Evolutionary conservation across 305 asterid genomes (phyloP).

Genomic region (Fraxinus dipetala): DNA sequence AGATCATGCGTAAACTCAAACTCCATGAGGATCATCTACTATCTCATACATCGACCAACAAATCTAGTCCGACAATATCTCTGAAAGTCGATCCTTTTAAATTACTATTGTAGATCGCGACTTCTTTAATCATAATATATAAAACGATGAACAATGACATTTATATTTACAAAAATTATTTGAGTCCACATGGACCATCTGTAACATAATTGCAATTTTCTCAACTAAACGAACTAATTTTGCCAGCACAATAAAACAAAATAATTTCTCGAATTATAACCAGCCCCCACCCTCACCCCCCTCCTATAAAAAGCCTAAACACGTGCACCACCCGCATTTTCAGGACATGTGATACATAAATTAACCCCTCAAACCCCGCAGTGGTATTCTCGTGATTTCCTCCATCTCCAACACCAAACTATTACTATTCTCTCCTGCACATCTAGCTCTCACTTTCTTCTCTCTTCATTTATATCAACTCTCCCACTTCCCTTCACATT

Average conservation of each 20-base stretch:
- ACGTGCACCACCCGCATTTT: conserved; percentile 60
- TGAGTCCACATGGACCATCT: background rate
- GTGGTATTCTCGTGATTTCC: conserved; percentile 45
- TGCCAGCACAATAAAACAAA: background rate
- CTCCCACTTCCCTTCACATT: conserved; percentile 13
- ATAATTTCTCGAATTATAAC: conserved; percentile 13
- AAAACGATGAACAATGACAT: too few species aligned
- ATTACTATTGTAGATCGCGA: too few species aligned
- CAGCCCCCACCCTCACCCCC: conserved; percentile 5
- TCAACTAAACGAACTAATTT: background rate
- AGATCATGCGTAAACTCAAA: background rate
- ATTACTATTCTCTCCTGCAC: conserved; percentile 14
- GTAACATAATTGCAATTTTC: background rate
- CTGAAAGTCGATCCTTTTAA: background rate
- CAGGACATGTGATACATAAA: conserved; percentile 29
- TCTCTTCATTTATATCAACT: conserved; percentile 2
- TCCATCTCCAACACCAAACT: conserved; percentile 25
- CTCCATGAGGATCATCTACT: background rate
- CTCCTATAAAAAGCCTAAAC: conserved; percentile 46
- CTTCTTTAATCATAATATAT: background rate
- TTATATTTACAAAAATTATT: too few species aligned
- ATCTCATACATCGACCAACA: background rate
- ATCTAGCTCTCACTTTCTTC: conserved; percentile 12
- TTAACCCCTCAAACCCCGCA: background rate
- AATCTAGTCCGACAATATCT: background rate